These are phyloP conservation scores for Lablab purpureus DNA, from an alignment of 306 rosid genomes.

Conservation along the genomic window DNA sequence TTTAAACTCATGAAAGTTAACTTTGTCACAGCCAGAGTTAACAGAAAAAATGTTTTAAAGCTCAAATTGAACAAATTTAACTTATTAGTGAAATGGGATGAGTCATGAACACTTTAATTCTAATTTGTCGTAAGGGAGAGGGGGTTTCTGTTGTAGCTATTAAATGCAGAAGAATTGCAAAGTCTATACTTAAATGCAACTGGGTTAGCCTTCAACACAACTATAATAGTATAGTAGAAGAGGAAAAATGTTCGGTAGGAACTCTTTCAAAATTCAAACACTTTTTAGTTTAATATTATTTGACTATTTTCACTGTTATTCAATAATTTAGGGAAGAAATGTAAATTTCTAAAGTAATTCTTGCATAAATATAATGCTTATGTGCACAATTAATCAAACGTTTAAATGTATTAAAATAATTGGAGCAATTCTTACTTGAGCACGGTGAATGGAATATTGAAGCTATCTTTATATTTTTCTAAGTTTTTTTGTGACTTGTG, in stretches of 20 bases:
- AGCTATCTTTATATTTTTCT: background rate
- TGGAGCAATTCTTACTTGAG: background rate
- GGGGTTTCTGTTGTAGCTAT: background rate
- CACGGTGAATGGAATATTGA: background rate
- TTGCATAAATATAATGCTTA: background rate
- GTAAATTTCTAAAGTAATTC: background rate
- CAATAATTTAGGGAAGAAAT: background rate
- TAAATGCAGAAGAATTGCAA: background rate
- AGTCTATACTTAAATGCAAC: background rate
- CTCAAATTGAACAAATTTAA: background rate
- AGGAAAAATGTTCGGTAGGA: background rate
- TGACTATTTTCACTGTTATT: background rate
- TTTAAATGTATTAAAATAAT: background rate
- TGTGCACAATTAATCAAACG: background rate
- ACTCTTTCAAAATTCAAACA: background rate
- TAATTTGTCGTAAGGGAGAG: background rate
- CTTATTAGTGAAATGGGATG: background rate
- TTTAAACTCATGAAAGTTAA: background rate
- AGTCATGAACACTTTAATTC: background rate
- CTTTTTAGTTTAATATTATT: background rate
- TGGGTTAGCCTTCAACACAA: conserved; percentile 4
- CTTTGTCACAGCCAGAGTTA: background rate
- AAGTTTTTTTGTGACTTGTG: background rate
- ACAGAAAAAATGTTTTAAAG: background rate
- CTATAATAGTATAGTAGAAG: background rate